Conservation (phyloP, 176 grass and related monocot species). For the Cenchrus purpureus region DNA sequence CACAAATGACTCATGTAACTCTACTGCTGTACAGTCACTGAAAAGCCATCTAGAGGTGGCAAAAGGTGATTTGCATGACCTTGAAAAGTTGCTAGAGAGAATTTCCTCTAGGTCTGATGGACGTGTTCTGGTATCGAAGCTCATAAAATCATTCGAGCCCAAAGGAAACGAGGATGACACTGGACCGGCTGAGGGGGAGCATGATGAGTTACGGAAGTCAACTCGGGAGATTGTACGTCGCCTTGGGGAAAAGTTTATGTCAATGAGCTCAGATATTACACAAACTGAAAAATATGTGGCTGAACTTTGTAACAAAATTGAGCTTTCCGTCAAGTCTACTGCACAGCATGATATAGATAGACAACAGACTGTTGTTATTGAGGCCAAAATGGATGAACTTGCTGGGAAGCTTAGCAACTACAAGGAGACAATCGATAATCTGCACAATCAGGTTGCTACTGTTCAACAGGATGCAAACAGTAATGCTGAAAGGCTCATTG, state of each 20-base stretch:
- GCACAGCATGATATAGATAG: conserved; percentile 53
- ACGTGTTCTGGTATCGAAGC: conserved; percentile 74
- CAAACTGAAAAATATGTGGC: conserved; percentile 62
- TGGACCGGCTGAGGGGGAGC: conserved; percentile 63
- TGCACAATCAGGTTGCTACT: conserved; percentile 59
- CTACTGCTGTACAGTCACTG: conserved; percentile 53
- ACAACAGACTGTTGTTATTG: conserved; percentile 45
- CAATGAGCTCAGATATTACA: conserved; percentile 59
- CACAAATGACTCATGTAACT: conserved; percentile 45
- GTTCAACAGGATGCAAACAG: conserved; percentile 62
- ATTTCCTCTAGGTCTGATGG: conserved; percentile 62
- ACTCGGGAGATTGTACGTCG: conserved; percentile 56
- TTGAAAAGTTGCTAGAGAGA: conserved; percentile 75
- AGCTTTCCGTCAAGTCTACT: conserved; percentile 52
- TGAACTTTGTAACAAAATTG: conserved; percentile 44
- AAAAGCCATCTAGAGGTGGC: conserved; percentile 65
- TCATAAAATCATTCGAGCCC: conserved; percentile 87
- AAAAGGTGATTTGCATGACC: conserved; percentile 65
- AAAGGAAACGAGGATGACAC: conserved; percentile 61
- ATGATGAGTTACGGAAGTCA: conserved; percentile 59
- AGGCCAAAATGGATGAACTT: conserved; percentile 74
- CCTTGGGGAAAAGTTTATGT: conserved; percentile 61
- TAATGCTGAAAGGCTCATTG: conserved; percentile 49
- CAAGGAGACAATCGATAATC: conserved; percentile 55
- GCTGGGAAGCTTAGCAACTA: conserved; percentile 61